Conservation (phyloP, 768 basidiomycete species). For the Crassisporium funariophilum region DNA sequence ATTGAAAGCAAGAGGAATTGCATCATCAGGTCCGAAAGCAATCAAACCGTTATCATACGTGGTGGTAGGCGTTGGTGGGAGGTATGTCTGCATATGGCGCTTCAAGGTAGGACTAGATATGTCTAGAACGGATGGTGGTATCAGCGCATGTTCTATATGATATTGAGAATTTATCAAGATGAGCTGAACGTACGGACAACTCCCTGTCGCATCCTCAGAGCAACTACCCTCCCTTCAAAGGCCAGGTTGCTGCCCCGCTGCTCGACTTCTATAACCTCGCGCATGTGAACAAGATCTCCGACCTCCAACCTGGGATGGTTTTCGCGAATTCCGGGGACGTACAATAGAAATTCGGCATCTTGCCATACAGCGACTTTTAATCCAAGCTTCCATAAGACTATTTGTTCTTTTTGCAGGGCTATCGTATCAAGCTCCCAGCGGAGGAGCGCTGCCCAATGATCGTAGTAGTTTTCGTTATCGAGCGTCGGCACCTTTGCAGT, state of each 20-base stretch:
- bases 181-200: constrained; percentile 41
- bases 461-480: constrained; percentile 33
- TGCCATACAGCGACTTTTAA: constrained; percentile 39
- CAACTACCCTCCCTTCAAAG: constrained; percentile 47
- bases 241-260: constrained; percentile 38
- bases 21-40: constrained; percentile 35
- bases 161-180: not conserved
- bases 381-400: constrained; percentile 45
- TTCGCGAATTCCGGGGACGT: constrained; percentile 42
- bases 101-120: constrained; percentile 42
- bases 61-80: constrained; percentile 23
- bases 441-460: constrained; percentile 44
- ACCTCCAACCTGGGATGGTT: constrained; percentile 45
- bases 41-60: constrained; percentile 25
- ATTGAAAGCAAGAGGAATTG: constrained; percentile 45
- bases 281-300: constrained; percentile 46
- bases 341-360: constrained; percentile 38
- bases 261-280: constrained; percentile 37
- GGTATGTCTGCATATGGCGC: constrained; percentile 39
- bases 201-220: constrained; percentile 47
- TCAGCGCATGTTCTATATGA: not conserved
- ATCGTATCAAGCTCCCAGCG: constrained; percentile 49
- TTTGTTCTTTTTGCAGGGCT: constrained; percentile 41
- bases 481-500: constrained; percentile 26
- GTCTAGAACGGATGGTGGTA: constrained; percentile 26